Conservation (phyloP, 2,329 filamentous ascomycete genomes). For the Cadophora gregata region DNA sequence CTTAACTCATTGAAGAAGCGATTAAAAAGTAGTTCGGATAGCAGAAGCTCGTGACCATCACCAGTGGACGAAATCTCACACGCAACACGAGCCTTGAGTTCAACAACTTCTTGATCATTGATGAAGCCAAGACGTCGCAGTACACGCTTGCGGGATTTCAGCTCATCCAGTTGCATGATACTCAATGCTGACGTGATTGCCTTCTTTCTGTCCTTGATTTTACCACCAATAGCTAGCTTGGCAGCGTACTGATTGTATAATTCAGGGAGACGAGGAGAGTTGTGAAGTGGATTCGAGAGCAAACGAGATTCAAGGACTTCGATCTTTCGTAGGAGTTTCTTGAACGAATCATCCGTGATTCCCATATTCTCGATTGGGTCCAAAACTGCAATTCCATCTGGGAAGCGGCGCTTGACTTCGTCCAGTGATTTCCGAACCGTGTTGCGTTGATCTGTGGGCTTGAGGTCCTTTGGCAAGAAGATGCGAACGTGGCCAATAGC, state of each 20-base stretch:
- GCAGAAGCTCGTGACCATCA: slow-evolving; percentile 87
- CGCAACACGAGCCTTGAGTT: slow-evolving; percentile 95
- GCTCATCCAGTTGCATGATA: slow-evolving; percentile 91
- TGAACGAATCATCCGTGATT: slow-evolving; percentile 91
- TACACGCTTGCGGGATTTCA: slow-evolving; percentile 95
- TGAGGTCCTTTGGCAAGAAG: slow-evolving; percentile 80
- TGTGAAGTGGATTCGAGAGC: slow-evolving; percentile 87
- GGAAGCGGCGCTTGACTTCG: slow-evolving; percentile 87
- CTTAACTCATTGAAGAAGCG: slow-evolving; percentile 96
- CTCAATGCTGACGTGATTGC: slow-evolving; percentile 84
- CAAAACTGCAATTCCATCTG: slow-evolving; percentile 85
- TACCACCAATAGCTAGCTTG: slow-evolving; percentile 76
- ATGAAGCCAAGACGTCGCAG: slow-evolving; percentile 94
- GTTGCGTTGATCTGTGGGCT: slow-evolving; percentile 70
- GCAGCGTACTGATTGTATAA: slow-evolving; percentile 86
- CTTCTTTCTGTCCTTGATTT: slow-evolving; percentile 89
- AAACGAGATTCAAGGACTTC: slow-evolving; percentile 93
- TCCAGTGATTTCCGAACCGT: slow-evolving; percentile 70
- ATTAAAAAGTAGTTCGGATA: slow-evolving; percentile 94
- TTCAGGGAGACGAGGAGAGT: slow-evolving; percentile 81
- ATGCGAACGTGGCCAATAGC: slow-evolving; percentile 84
- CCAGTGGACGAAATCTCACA: slow-evolving; percentile 91
- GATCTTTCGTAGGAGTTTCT: slow-evolving; percentile 92
- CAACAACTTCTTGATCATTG: slow-evolving; percentile 92
- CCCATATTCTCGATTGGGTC: slow-evolving; percentile 97